Base-by-base conservation (phyloP, 768 basidiomycete genomes). In the Pisolithus microcarpus region DNA sequence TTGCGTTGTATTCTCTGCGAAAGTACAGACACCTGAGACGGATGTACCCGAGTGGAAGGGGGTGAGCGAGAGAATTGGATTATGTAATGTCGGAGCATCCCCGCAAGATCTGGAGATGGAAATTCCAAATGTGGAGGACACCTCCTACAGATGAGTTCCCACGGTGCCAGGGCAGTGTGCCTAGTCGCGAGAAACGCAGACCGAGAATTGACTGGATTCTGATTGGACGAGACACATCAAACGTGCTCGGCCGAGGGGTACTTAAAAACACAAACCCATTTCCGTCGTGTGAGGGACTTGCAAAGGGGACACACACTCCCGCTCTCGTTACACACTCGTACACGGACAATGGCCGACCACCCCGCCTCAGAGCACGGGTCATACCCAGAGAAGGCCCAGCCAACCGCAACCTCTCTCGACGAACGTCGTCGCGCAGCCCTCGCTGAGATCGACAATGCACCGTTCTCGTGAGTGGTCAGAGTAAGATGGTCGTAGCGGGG, bases 391-490 rank as follows among this genome's bases (percentile, higher is more conserved):
- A 70, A 68, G 49, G 23, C 24, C 7, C 49, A 42, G 38, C 1
- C 65, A 21, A 65, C 67, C 46, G 31, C 54, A 60, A 24, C 65
- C 55, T 64, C 59, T 13, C 77, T 88, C 40, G 83, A 86, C 62
- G 81, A 86, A 64, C 79, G 82, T 46, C 81, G 92, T 55, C 78
- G 87, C 16, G 82, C 81, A 34, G 91, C 93, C 30, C 76, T 96
- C 38, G 78, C 84, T 11, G 89, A 94, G 65, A 79, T 95, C 53
- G 92, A 95, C 69, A 84, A 87, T 54, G 92, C 92, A 39, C 72
- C 75, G 40, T 94, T 94, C 70, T 84, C 84, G 86, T 88, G 64
- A 49, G 84, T 61, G 64, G 50, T 44, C 40, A 30, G 38, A 4
- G 50, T 44, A 38, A 30, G 38, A 4, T 36, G 46, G 46, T 28